Percentiles rank a stretch among this genome's conserved stretches.
These are phyloP conservation scores for Aspergillus sojae DNA, from an alignment of 2,329 filamentous ascomycete genomes.

Conservation along the genomic window DNA sequence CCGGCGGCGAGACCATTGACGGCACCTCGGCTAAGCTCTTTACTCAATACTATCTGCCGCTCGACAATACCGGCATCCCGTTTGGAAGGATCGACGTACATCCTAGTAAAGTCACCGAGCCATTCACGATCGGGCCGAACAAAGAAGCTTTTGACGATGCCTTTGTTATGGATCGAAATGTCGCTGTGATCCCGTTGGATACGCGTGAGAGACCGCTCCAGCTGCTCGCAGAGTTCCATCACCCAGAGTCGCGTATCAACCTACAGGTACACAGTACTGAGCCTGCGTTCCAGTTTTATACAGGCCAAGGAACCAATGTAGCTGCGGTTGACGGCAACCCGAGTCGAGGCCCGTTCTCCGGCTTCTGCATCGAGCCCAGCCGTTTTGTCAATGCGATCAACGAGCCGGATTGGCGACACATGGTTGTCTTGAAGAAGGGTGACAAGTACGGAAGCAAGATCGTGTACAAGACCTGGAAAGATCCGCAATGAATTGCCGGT, in stretches of 20 bases:
- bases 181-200: constrained; percentile 64
- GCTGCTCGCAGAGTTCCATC: constrained; percentile 70
- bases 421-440: constrained; percentile 82
- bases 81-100: constrained; percentile 66
- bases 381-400: constrained; percentile 90
- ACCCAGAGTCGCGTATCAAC: constrained; percentile 74
- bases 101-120: constrained; percentile 63
- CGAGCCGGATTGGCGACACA: constrained; percentile 74
- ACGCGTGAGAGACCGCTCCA: constrained; percentile 66
- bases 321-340: constrained; percentile 63
- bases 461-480: constrained; percentile 84
- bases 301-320: constrained; percentile 80
- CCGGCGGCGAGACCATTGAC: constrained; percentile 58
- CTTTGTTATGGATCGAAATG: constrained; percentile 74
- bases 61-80: constrained; percentile 75
- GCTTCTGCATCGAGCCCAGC: constrained; percentile 90
- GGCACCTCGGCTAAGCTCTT: constrained; percentile 63
- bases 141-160: constrained; percentile 86
- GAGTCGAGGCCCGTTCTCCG: constrained; percentile 68
- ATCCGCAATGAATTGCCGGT: constrained; percentile 37
- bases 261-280: constrained; percentile 89
- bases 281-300: constrained; percentile 97
- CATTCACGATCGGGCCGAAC: constrained; percentile 71
- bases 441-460: constrained; percentile 78
- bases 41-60: constrained; percentile 69